These are phyloP conservation scores for Phytopythium litorale DNA, from an alignment of 352 stramenopile species.

Conservation along the genomic window DNA sequence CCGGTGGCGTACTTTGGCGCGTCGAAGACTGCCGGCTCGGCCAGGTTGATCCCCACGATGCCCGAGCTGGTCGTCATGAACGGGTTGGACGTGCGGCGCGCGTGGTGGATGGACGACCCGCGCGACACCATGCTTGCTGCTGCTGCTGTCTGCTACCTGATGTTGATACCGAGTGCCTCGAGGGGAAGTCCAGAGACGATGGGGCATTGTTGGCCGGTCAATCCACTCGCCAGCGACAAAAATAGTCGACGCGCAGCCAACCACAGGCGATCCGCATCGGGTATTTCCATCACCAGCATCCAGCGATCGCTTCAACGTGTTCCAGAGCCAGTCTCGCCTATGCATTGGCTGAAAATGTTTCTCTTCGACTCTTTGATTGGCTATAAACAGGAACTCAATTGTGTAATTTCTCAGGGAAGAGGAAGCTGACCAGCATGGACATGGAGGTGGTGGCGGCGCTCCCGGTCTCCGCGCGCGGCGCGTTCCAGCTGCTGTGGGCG, in stretches of 20 bases:
- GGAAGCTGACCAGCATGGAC: too few species aligned
- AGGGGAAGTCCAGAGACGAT: not conserved
- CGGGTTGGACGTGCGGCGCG: constrained; percentile 61
- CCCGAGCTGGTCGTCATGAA: constrained; percentile 86
- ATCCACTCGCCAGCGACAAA: not conserved
- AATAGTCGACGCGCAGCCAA: not conserved
- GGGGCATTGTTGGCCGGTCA: not conserved
- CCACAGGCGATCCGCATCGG: not conserved
- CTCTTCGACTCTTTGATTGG: not conserved
- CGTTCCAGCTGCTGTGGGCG: constrained; percentile 28
- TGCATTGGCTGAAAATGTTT: not conserved
- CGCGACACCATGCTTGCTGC: constrained; percentile 52
- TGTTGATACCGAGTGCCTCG: not conserved
- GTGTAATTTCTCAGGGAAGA: not conserved
- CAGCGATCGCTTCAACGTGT: not conserved
- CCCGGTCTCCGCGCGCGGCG: not conserved
- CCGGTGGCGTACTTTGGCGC: constrained; percentile 33
- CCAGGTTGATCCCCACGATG: constrained; percentile 77
- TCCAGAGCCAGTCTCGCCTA: not conserved
- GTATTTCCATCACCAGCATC: not conserved
- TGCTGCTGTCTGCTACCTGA: not conserved
- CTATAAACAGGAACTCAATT: not conserved
- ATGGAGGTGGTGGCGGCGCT: not conserved
- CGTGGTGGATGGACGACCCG: constrained; percentile 71
- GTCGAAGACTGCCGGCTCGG: constrained; percentile 63